These are phyloP conservation scores for Apiospora sp. DNA, from an alignment of 2,329 filamentous ascomycete species.

Conservation along the genomic window DNA sequence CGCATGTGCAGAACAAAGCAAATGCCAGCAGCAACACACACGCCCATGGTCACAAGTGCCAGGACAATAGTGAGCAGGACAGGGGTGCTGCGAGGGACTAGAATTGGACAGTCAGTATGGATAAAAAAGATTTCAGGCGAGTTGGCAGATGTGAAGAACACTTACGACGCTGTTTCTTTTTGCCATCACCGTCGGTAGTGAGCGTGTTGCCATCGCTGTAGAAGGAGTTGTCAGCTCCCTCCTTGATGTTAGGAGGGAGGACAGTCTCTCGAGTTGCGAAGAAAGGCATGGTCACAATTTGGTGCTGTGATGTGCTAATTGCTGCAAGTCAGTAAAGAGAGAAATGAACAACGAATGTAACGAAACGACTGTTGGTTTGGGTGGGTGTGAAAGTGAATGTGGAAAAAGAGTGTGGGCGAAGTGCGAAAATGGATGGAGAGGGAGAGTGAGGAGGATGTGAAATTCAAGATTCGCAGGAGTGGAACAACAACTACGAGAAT, in stretches of 20 bases:
- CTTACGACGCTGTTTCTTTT: slow-evolving; percentile 11
- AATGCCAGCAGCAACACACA: slow-evolving; percentile 8
- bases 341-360: background rate
- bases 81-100: slow-evolving; percentile 3
- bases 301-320: background rate
- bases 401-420: background rate
- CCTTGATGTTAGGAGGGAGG: slow-evolving; percentile 20
- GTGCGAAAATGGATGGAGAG: background rate
- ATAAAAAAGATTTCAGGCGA: background rate
- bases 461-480: background rate
- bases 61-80: slow-evolving; percentile 16
- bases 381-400: background rate
- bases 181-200: background rate
- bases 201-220: slow-evolving; percentile 16
- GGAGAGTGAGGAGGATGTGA: slow-evolving; percentile 3
- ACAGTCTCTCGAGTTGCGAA: slow-evolving; percentile 23
- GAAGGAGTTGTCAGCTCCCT: slow-evolving; percentile 11
- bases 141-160: background rate
- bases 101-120: background rate
- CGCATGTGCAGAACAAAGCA: slow-evolving; percentile 24
- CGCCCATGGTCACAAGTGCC: slow-evolving; percentile 10
- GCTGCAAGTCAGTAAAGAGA: background rate
- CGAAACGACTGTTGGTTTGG: background rate
- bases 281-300: slow-evolving; percentile 18
- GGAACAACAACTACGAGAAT: background rate